Conservation (phyloP, 179 eudicot species). For the Silene vulgaris region DNA sequence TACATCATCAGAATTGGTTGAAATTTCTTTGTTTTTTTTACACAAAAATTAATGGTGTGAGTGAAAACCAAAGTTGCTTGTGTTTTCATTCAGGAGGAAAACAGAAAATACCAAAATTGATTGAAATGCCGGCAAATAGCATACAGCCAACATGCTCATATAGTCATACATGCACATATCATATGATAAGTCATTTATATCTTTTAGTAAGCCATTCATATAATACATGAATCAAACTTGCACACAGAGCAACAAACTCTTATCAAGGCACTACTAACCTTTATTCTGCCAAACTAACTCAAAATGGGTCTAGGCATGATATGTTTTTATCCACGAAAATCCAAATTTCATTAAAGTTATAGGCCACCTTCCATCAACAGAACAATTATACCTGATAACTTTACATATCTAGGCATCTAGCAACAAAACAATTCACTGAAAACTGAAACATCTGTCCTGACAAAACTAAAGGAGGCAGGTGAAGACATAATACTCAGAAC, state of each 20-base stretch:
- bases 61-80: slow-evolving; percentile 1
- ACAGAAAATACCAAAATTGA: neutral
- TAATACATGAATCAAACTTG: neutral
- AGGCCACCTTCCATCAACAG: neutral
- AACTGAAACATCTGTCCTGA: neutral
- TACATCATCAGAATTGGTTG: neutral
- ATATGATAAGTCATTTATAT: neutral
- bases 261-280: neutral
- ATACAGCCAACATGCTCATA: neutral
- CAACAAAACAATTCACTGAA: neutral
- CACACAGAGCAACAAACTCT: neutral
- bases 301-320: neutral
- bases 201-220: too few relatives aligned
- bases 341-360: neutral
- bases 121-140: neutral
- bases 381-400: neutral
- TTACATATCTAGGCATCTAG: neutral
- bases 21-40: neutral
- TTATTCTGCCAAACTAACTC: slow-evolving; percentile 10
- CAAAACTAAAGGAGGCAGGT: neutral
- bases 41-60: neutral
- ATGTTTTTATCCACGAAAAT: neutral
- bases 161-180: neutral
- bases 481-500: neutral
- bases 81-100: neutral